These are phyloP conservation scores for Parietichytrium sp. DNA, from an alignment of 108 stramenopile genomes.

Conservation along the genomic window DNA sequence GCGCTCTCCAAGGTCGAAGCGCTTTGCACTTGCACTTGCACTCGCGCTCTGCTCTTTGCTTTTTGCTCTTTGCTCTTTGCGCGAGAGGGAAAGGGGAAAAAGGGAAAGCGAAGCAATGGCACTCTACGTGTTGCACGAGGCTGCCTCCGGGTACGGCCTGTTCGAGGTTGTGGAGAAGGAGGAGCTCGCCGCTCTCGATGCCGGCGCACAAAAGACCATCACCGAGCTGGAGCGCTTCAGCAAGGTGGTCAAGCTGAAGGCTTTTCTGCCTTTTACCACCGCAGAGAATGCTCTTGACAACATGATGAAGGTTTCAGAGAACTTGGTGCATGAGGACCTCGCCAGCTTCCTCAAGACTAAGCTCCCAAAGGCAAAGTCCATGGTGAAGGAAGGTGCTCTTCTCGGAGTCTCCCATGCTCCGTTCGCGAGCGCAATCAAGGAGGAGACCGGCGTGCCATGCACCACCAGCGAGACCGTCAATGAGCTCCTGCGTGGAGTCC, in stretches of 20 bases:
- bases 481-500: conserved; percentile 83
- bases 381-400: conserved; percentile 53
- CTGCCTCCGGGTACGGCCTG: conserved; percentile 94
- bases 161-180: conserved; percentile 94
- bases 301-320: conserved; percentile 65
- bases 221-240: conserved; percentile 82
- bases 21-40: too few relatives aligned
- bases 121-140: conserved; percentile 82
- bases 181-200: conserved; percentile 71
- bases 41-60: too few relatives aligned
- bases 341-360: conserved; percentile 86
- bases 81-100: too few relatives aligned
- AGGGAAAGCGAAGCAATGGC: too few relatives aligned
- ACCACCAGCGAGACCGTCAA: conserved; percentile 69
- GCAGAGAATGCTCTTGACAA: conserved; percentile 74
- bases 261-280: conserved; percentile 90
- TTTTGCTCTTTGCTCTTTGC: too few relatives aligned
- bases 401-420: conserved; percentile 65
- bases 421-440: conserved; percentile 60
- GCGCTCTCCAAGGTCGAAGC: too few relatives aligned
- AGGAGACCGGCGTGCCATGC: conserved; percentile 55
- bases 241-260: conserved; percentile 91
- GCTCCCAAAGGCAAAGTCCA: conserved; percentile 55
- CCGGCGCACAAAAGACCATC: conserved; percentile 63
- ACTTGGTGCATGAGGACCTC: conserved; percentile 29